Base-by-base conservation (phyloP, 1,284 basidiomycete genomes). In the Abortiporus biennis region DNA sequence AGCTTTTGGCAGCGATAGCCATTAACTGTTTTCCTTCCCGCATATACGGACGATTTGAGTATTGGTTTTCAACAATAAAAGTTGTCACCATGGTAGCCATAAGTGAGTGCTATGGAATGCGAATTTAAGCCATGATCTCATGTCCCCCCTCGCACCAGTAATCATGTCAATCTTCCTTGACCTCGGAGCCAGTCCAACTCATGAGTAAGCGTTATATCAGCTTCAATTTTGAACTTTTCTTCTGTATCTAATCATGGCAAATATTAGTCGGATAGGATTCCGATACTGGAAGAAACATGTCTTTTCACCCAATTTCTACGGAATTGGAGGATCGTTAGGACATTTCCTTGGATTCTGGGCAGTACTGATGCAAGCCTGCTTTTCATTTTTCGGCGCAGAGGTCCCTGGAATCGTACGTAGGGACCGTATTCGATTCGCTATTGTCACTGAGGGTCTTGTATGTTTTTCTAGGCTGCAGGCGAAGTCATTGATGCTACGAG, bases 1-100 rank as follows among this genome's bases (percentile, higher is more conserved):
- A 88, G 88, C 80, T 93, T 43, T 66, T 79, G 0, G 64, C 92
- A 41, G 83, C 78, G 47, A 67, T 88, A 48, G 39, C 39, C 0
- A 45, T 59, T 38, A 59, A 61, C 44, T 54, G 51, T 32, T 57
- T 61, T 27, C 50, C 57, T 1, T 59, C 59, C 1, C 44, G 53
- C 3, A 46, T 54, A 4, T 61, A 59, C 23, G 65, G 63, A 23
- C 61, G 62, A 43, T 58, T 69, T 34, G 67, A 66, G 42, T 66
- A 64, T 45, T 65, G 58, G 47, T 58, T 66, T 33, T 64, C 62
- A 5, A 54, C 54, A 32, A 47, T 68, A 50, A 69, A 68, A 56
- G 69, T 65, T 24, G 34, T 60, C 41, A 61, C 64, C 4, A 54
- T 67, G 31, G 50, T 66, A 20, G 48, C 60, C 33, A 47, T 66